A percentile compares a stretch with the other conserved stretches of the same genome.
phyloP scores from a whole-genome alignment of 768 basidiomycete species.

The Suillus placidus region DNA sequence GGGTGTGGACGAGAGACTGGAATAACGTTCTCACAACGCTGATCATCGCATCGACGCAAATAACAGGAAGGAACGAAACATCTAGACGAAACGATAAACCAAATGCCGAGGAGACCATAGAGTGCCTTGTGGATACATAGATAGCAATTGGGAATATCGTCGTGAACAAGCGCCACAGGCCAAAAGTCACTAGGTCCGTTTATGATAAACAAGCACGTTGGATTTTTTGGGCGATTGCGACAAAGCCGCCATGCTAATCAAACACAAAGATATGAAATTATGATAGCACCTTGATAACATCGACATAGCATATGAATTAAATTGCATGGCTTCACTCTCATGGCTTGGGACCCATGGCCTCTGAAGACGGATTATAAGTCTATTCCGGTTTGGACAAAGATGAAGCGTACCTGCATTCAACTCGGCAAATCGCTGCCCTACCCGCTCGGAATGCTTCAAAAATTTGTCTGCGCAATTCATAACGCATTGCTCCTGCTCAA shows the following conservation, averaged over 20 bases:
- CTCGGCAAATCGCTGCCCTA: constrained; percentile 91
- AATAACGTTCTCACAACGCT: constrained; percentile 11
- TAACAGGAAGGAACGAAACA: constrained; percentile 10
- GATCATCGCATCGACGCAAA: constrained; percentile 6
- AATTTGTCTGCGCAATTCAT: constrained; percentile 97
- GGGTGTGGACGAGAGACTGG: constrained; percentile 7
- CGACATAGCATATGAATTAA: constrained; percentile 6
- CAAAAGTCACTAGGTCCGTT: neutral
- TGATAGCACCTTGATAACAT: constrained; percentile 18
- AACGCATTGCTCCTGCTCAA: constrained; percentile 80
- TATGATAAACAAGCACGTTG: neutral
- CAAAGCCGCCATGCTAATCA: neutral
- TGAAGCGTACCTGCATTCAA: constrained; percentile 78
- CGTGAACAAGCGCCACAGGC: neutral
- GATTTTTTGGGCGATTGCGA: neutral
- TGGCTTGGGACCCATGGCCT: constrained; percentile 35
- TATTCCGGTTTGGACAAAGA: neutral
- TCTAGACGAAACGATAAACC: neutral
- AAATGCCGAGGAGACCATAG: constrained; percentile 10
- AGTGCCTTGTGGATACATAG: neutral
- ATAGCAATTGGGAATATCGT: neutral
- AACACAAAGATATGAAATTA: constrained; percentile 1
- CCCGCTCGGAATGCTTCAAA: constrained; percentile 92
- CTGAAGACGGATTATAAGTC: constrained; percentile 20
- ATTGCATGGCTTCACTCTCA: constrained; percentile 19